Evolutionary conservation across 1,284 basidiomycete genomes (phyloP), one percentile per base, ranked within the genome.

Genomic region (Ceratobasidium sp.): DNA sequence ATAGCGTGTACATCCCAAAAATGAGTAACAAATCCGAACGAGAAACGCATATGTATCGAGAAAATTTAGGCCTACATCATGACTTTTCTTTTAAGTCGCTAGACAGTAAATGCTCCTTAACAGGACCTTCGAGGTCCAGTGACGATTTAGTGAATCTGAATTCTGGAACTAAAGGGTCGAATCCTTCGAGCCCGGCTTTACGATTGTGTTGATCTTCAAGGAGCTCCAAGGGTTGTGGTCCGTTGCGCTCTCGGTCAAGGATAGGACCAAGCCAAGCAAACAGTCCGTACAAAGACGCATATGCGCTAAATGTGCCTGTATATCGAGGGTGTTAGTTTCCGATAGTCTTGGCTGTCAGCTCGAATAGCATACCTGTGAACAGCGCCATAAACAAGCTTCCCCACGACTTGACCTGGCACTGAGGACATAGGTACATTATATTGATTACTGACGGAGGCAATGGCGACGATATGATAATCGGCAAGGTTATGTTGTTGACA

Each of bases 271-370:
- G 23, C 64, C 64, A 66, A 28, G 35, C 13, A n/a, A 74, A 74
- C 2, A 73, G 15, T 28, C 68, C 68, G 15, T 31, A 60, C 2
- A 73, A 26, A 2, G 68, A 42, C 28, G 42, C 39, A 47, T 74
- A 74, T 39, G 60, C 64, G 5, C 58, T 49, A 51, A 74, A 74
- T 1, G 71, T 74, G 10, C 71, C 71, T 74, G 17, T 3, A 5
- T 10, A 39, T 39, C 7, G 35, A 35, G 42, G 7, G 17, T 45
- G 17, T 45, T 45, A 45, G 42, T 45, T 17, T 45, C 42, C 42
- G 42, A 10, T 45, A 45, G 42, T 17, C 42, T 8, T 45, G 17
- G 42, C 17, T 10, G 42, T 11, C 2, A 8, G 42, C 42, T 45
- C 7, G 3, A 45, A 10, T 15, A 66, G 15, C 6, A 20, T 28